phyloP scores from a whole-genome alignment of 2,329 filamentous ascomycete genomes.

The Pseudogymnoascus sp. region DNA sequence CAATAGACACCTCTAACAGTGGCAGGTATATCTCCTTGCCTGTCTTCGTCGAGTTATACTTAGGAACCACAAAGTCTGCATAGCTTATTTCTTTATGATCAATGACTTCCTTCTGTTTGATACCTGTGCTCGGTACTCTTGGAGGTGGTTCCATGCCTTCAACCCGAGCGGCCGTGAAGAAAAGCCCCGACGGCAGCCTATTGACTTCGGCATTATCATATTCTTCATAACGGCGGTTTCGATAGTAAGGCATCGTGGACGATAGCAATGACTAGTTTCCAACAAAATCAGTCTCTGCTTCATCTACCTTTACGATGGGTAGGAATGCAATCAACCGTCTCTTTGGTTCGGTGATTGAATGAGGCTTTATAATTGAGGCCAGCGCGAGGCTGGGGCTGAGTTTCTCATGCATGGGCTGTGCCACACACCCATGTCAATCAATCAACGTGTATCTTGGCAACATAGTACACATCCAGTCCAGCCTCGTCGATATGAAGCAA shows the following conservation, averaged over 20 bases:
- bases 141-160: not conserved
- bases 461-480: not conserved
- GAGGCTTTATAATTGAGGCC: not conserved
- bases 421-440: not conserved
- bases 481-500: not conserved
- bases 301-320: not conserved
- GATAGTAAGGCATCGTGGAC: not conserved
- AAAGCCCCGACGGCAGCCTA: not conserved
- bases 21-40: constrained; percentile 9
- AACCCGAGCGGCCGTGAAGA: not conserved
- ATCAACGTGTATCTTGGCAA: not conserved
- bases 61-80: not conserved
- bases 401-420: not conserved
- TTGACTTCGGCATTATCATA: not conserved
- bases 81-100: not conserved
- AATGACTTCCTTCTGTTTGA: not conserved
- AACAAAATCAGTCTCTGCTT: not conserved
- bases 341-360: not conserved
- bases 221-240: not conserved
- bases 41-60: not conserved
- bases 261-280: not conserved
- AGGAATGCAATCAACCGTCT: not conserved
- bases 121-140: not conserved
- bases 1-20: not conserved
- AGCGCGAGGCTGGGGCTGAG: not conserved